Conservation (phyloP, 2,329 filamentous ascomycete genomes). For the Cladosporium austrohemisphaericum region DNA sequence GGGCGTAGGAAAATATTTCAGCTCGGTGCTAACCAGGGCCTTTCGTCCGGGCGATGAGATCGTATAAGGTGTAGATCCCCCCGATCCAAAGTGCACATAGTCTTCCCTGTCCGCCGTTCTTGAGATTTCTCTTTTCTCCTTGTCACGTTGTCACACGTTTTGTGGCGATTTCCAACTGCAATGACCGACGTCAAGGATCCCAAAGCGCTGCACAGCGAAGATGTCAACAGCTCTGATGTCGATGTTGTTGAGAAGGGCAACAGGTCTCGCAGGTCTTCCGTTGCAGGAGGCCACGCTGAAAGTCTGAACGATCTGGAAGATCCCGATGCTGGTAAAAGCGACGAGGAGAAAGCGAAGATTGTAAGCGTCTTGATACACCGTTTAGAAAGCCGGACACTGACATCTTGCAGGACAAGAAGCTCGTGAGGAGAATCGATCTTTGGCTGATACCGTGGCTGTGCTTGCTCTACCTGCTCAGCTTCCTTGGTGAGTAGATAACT, state of each 20-base stretch:
- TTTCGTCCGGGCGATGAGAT: constrained; percentile 11
- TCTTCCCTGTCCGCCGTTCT: background rate
- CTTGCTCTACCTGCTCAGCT: constrained; percentile 69
- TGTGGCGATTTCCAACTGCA: background rate
- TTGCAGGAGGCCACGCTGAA: constrained; percentile 3
- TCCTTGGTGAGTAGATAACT: constrained; percentile 52
- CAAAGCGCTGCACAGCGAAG: constrained; percentile 4
- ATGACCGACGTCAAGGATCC: constrained; percentile 12
- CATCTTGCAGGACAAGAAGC: constrained; percentile 53
- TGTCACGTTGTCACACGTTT: background rate
- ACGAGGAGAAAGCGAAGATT: constrained; percentile 58
- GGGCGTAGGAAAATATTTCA: constrained; percentile 1
- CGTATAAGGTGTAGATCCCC: constrained; percentile 10
- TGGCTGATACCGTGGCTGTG: constrained; percentile 64
- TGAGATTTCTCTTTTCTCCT: background rate
- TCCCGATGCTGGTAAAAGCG: constrained; percentile 62
- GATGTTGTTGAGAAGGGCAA: constrained; percentile 3
- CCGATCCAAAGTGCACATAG: background rate
- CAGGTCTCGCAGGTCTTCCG: background rate
- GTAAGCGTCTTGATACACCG: constrained; percentile 43
- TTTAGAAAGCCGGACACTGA: constrained; percentile 3
- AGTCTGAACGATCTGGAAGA: constrained; percentile 37
- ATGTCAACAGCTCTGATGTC: constrained; percentile 9
- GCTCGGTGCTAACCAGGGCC: constrained; percentile 9
- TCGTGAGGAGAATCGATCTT: constrained; percentile 60